Evolutionary conservation across 106 monocot genomes (phyloP), one percentile per base, ranked within the genome.

Genomic region (Acanthochlamys bracteata): DNA sequence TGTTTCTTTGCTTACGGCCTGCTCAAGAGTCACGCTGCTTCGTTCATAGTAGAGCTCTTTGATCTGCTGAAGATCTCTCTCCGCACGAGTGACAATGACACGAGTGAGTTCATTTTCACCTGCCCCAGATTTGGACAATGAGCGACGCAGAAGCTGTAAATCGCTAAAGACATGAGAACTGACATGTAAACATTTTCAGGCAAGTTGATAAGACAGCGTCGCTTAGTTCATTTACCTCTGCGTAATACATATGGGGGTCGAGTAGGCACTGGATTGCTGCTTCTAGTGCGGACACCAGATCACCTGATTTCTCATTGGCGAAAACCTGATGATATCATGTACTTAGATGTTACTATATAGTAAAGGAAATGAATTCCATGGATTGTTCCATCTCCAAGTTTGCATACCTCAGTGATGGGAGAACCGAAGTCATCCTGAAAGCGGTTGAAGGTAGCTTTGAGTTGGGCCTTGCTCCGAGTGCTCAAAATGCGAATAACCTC

Each of bases 391-490:
- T 16, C 27, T 6, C 27, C n/a, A n/a, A n/a, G 33, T 33, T 39
- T 10, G 25, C 42, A 55, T 61, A 88, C 87, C 90, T 96, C 85
- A 20, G 71, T 76, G 63, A 98, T 69, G 57, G 88, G 72, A 40
- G 55, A 25, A 39, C 74, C 81, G 27, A 71, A 77, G 14, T 83
- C 83, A 70, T 98, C 96, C 69, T 80, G 85, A 79, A 76, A 92
- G 27, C 62, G 64, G 58, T 85, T 88, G 59, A 98, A 98, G 25
- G 88, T 92, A 2, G 96, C 90, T 55, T 73, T 71, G 51, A 91
- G 91, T 64, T 98, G 96, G 4, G 88, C 69, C 69, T 77, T 91
- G 84, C 96, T 98, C 65, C 96, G 84, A 12, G 96, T 98, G n/a
- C 77, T 71, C 60, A 98, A 22, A 45, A 98, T 85, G 55, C 96